phyloP scores from a whole-genome alignment of 2,329 filamentous ascomycete species.

The Pezicula rhizophila region DNA sequence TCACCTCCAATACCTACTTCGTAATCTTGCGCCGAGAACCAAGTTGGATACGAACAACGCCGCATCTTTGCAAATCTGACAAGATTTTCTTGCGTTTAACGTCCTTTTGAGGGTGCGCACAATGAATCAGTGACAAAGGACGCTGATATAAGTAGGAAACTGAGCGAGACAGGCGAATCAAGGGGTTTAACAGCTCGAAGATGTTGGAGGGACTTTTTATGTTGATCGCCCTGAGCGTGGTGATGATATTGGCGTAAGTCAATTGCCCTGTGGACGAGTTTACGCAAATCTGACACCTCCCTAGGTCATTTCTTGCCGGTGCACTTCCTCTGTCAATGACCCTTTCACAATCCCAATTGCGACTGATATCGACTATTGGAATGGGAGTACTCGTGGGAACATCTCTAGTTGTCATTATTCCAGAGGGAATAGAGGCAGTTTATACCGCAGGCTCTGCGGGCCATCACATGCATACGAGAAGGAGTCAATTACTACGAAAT shows the following conservation, averaged over 20 bases:
- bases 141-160: too few species aligned
- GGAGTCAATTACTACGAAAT: conserved; percentile 7
- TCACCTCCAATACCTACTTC: not conserved
- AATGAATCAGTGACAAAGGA: too few species aligned
- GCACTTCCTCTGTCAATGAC: conserved; percentile 84
- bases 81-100: too few species aligned
- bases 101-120: too few species aligned
- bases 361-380: conserved; percentile 85
- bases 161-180: not conserved
- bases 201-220: conserved; percentile 31
- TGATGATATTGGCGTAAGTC: conserved; percentile 55
- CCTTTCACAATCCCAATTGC: conserved; percentile 78
- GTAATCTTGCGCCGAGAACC: not conserved
- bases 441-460: conserved; percentile 48
- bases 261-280: not conserved
- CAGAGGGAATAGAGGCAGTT: conserved; percentile 89
- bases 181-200: conserved; percentile 11
- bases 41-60: too few species aligned
- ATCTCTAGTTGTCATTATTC: conserved; percentile 93
- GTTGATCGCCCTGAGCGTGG: conserved; percentile 32
- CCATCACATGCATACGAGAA: conserved; percentile 16
- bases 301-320: conserved; percentile 87
- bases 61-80: too few species aligned
- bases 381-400: conserved; percentile 93
- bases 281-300: not conserved